phyloP scores from a whole-genome alignment of 2,329 filamentous ascomycete species.

The Mollisia scopiformis region DNA sequence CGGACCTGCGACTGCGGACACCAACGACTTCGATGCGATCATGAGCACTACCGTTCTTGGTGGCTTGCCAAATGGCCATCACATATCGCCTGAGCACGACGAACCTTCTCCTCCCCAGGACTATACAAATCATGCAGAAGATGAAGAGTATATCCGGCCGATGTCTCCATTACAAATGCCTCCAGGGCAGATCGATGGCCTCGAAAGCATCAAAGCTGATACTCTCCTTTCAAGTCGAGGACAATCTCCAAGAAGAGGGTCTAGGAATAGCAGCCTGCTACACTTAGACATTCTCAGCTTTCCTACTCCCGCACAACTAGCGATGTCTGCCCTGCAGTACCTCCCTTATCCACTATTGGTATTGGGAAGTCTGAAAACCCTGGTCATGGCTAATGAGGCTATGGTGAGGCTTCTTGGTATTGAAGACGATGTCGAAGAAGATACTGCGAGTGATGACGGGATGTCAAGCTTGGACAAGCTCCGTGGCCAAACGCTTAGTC shows the following conservation, averaged over 20 bases:
- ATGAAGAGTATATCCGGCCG: conserved; percentile 18
- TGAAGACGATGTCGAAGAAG: conserved; percentile 44
- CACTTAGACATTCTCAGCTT: conserved; percentile 46
- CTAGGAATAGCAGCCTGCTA: conserved; percentile 16
- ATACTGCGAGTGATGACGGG: conserved; percentile 44
- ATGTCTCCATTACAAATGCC: conserved; percentile 31
- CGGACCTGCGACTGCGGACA: neutral
- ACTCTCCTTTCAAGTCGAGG: conserved; percentile 13
- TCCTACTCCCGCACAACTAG: conserved; percentile 54
- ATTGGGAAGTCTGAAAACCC: conserved; percentile 68
- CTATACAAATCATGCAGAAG: neutral
- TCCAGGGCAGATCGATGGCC: conserved; percentile 33
- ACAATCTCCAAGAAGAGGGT: conserved; percentile 23
- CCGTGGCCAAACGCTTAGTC: conserved; percentile 66
- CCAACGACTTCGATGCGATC: neutral
- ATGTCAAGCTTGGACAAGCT: conserved; percentile 57
- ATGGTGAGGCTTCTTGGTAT: conserved; percentile 72
- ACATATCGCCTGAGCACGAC: neutral
- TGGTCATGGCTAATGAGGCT: conserved; percentile 75
- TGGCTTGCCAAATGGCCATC: conserved; percentile 2
- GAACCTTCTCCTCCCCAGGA: neutral
- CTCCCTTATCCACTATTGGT: conserved; percentile 74
- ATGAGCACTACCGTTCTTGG: conserved; percentile 11
- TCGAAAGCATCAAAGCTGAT: conserved; percentile 27
- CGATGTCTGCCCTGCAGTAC: conserved; percentile 72